Percentiles rank a stretch among this genome's conserved stretches.
These are phyloP conservation scores for Athelia psychrophila DNA, from an alignment of 1,284 basidiomycete species.

Conservation along the genomic window DNA sequence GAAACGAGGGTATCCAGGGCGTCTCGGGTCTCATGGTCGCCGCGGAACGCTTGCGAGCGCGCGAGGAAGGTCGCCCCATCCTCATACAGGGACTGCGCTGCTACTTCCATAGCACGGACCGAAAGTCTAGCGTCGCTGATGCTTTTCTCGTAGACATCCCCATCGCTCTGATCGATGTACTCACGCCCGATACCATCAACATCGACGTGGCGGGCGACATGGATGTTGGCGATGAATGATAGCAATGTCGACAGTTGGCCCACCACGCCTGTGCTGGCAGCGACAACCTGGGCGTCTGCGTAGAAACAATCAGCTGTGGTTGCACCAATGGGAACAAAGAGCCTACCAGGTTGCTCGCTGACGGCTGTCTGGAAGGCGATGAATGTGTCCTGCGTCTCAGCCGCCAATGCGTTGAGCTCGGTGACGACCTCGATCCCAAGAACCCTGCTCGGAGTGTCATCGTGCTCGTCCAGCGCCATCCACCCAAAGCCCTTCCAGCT, in stretches of 20 bases:
- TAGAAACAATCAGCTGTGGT: not conserved
- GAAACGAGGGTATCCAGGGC: slow-evolving; percentile 26
- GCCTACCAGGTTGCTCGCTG: not conserved
- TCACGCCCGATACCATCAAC: slow-evolving; percentile 42
- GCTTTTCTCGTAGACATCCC: slow-evolving; percentile 18
- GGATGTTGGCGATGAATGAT: slow-evolving; percentile 43
- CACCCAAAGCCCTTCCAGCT: slow-evolving; percentile 54
- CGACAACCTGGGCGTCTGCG: slow-evolving; percentile 8
- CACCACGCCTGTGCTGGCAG: slow-evolving; percentile 27
- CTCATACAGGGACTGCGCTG: slow-evolving; percentile 51
- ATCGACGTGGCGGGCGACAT: slow-evolving; percentile 50
- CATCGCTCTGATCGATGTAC: slow-evolving; percentile 34
- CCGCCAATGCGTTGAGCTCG: slow-evolving; percentile 35
- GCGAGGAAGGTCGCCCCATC: slow-evolving; percentile 42
- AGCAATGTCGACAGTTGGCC: slow-evolving; percentile 41
- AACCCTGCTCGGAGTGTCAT: slow-evolving; percentile 33
- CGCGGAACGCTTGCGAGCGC: slow-evolving; percentile 32
- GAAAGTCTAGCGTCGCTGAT: slow-evolving; percentile 45
- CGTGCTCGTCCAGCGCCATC: slow-evolving; percentile 35
- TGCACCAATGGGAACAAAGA: too few relatives aligned
- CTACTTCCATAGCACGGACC: slow-evolving; percentile 46
- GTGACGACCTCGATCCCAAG: slow-evolving; percentile 35
- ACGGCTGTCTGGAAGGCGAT: slow-evolving; percentile 16
- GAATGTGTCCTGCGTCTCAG: slow-evolving; percentile 34
- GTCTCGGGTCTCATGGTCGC: slow-evolving; percentile 21